Conservation (phyloP, 1,284 basidiomycete genomes). For the Porogramme epimiltina region DNA sequence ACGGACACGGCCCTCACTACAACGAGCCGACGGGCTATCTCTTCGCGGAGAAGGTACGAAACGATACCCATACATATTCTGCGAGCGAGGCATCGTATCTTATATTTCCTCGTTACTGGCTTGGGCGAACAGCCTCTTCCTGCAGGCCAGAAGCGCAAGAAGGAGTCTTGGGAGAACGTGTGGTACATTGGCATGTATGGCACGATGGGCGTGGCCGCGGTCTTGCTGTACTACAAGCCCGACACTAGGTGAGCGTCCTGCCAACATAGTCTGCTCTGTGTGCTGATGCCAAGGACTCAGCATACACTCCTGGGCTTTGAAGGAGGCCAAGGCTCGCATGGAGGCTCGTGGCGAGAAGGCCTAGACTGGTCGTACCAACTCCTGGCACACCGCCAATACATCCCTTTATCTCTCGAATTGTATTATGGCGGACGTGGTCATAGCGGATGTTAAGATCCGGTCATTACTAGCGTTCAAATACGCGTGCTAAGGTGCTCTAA, state of each 20-base stretch:
- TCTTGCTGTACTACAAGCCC: slow-evolving; percentile 92
- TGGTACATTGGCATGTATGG: slow-evolving; percentile 94
- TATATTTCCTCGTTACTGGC: not conserved
- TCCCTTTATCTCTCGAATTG: not conserved
- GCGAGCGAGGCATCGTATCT: too few relatives aligned
- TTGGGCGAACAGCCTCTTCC: slow-evolving; percentile 58
- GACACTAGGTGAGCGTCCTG: slow-evolving; percentile 85
- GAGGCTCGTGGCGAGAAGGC: slow-evolving; percentile 86
- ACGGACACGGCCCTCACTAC: slow-evolving; percentile 72
- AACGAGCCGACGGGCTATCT: slow-evolving; percentile 89
- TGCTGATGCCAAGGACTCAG: slow-evolving; percentile 39
- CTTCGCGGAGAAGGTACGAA: slow-evolving; percentile 85
- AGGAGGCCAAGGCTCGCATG: slow-evolving; percentile 87
- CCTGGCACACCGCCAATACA: too few relatives aligned
- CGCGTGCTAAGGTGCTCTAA: slow-evolving; percentile 23
- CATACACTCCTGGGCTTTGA: slow-evolving; percentile 87
- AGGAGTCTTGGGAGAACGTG: slow-evolving; percentile 86
- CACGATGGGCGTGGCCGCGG: slow-evolving; percentile 74
- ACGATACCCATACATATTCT: slow-evolving; percentile 19
- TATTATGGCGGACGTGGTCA: not conserved
- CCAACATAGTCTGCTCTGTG: not conserved
- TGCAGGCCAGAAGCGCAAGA: slow-evolving; percentile 81
- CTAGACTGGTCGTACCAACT: slow-evolving; percentile 50
- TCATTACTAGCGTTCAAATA: slow-evolving; percentile 19
- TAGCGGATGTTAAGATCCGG: slow-evolving; percentile 16